These are phyloP conservation scores for Pythium dissotocum DNA, from an alignment of 352 stramenopile genomes.

Conservation along the genomic window DNA sequence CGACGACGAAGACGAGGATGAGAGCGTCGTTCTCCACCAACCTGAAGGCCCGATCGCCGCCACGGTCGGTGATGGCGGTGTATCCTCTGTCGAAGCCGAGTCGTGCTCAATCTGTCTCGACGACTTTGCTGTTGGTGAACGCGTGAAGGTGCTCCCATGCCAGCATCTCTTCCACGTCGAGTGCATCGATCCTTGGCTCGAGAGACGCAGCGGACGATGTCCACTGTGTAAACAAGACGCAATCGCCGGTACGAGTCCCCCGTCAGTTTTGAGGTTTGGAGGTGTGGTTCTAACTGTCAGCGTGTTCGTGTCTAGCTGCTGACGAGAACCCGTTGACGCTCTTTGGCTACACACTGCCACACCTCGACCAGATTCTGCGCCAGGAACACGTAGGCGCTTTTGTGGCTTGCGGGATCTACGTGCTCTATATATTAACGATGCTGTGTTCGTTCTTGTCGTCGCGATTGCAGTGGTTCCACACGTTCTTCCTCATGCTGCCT, in stretches of 20 bases:
- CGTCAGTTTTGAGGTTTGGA: background rate
- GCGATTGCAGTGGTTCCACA: constrained; percentile 59
- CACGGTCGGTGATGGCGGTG: background rate
- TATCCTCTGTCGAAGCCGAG: constrained; percentile 28
- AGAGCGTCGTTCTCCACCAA: background rate
- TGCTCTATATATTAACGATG: constrained; percentile 11
- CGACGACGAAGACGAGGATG: constrained; percentile 25
- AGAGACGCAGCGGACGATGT: constrained; percentile 69
- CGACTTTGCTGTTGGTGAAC: constrained; percentile 54
- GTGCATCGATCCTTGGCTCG: constrained; percentile 88
- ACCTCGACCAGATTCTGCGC: constrained; percentile 68
- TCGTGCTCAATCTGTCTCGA: constrained; percentile 79
- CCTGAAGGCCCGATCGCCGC: background rate
- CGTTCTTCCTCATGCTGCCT: constrained; percentile 80
- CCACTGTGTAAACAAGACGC: constrained; percentile 86
- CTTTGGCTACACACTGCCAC: constrained; percentile 60
- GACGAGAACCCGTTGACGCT: constrained; percentile 54
- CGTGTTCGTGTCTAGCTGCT: constrained; percentile 27
- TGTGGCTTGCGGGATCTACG: constrained; percentile 25
- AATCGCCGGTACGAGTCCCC: constrained; percentile 48
- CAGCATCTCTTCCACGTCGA: constrained; percentile 85
- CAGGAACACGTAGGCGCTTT: constrained; percentile 63
- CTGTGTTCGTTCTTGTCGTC: constrained; percentile 15
- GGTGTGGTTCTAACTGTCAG: background rate
- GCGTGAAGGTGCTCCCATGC: constrained; percentile 82